Base-by-base conservation (phyloP, 2,329 filamentous ascomycete genomes). In the Cyphellophora attinorum region DNA sequence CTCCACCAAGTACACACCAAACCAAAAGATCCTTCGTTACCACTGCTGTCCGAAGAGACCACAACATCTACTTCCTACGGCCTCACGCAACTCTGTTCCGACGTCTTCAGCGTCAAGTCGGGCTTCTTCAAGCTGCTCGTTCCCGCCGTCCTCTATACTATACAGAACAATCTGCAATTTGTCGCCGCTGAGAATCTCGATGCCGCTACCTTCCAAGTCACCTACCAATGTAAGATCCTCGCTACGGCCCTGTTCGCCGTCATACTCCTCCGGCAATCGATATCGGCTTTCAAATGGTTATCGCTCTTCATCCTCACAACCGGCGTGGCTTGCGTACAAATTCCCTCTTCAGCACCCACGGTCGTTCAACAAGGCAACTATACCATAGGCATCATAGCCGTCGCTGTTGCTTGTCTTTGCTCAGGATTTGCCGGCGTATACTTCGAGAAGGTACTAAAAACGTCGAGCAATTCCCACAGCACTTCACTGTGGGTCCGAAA, bases 221-320 rank as follows among this genome's bases (percentile, higher is more conserved):
- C 91, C 14, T 93, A 91, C 55, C 89, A 98, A 60, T 68, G 95
- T 39, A 95, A 95, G 73, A 91, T 96, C 45, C 72, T 95, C 43
- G 85, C 83, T 2, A 91, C 85, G 0, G 88, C 91, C 2, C 58
- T 95, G 17, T 94, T 94, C 59, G 89, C 83, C 42, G 79, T 93
- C 28, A 59, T 76, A 3, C 70, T 96, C 54, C 68, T 96, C 11
- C 76, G 79, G 11, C 72, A 82, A 38, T 71, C 71, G 5, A 65
- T 95, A 16, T 76, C 81, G 1, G 50, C 70, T 11, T 79, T 77
- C 50, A 83, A 83, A 54, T 95, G 88, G 88, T 54, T 81, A 8
- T 74, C 85, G 3, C 68, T 96, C n/a, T 54, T 93, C 13, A 61
- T 94, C 10, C 70, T 98, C 14, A 81, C 86, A 10, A 54, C 80